Base-by-base conservation (phyloP, 257 asterid genomes). In the Agastache rugosa region DNA sequence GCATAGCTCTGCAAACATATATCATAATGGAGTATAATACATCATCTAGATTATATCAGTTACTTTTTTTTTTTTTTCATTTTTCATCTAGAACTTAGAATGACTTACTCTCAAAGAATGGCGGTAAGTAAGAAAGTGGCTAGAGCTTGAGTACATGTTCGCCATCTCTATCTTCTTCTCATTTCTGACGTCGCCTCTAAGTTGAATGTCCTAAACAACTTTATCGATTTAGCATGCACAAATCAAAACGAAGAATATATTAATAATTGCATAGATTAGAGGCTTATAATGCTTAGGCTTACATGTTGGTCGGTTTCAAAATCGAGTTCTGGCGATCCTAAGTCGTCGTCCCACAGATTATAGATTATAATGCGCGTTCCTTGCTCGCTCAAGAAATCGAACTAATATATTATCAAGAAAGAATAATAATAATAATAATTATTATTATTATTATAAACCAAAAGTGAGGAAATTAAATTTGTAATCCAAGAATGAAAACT, bases 301-400 rank as follows among this genome's bases (percentile, higher is more conserved):
- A 89, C 98, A 73, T 87, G 76, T 75, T 51, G 64, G 79, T 93
- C 93, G 2, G 80, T 34, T 35, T 85, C 89, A 60, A 91, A 91
- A 78, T 93, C 95, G 63, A 93, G 86, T 63, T 93, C 98, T 2
- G 54, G 79, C 10, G 75, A 45, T 56, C 92, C 96, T 75, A 79
- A 81, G 7, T 93, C 97, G 15, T 89, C 90, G 85, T 91, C 95
- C 98, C 98, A 91, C 10, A 91, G 93, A 77, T 91, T 93, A 74
- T 89, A 91, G 61, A 93, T 87, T 29, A 93, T 53, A 20, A 93
- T 82, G 0, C 97, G 93, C 1, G 97, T 93, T 5, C 98, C 98
- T 55, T 87, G 96, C 74, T 83, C 91, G 37, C 77, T 45, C 72
- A 93, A 34, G 47, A 44, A 74, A 25, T 87, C 60, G 70, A 93